Base-by-base conservation (phyloP, 2,329 filamentous ascomycete species). In the Aspergillus hiratsukae region DNA sequence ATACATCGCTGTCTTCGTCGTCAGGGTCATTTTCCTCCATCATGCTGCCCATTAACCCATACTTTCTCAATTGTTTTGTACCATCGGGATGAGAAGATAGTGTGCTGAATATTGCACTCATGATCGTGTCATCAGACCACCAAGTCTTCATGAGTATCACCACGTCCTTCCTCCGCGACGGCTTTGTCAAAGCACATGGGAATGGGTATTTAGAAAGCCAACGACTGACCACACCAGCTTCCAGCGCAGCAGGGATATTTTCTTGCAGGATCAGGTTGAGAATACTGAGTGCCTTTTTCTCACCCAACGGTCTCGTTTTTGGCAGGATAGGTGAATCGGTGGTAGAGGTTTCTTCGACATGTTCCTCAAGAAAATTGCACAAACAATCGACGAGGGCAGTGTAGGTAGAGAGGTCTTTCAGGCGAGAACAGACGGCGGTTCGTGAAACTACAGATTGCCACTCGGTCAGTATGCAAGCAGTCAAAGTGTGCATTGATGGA, bases 141-240 rank as follows among this genome's bases (percentile, higher is more conserved):
- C 72, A 77, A 19, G 69, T 69, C 52, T 73, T 73, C 67, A 76
- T 74, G 0, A 77, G 67, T 21, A 69, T 65, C 10, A 75, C 69
- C 25, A 77, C 70, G 57, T 77, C 74, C 49, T 69, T 69, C 43
- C 69, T 68, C 28, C 72, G 72, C 23, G 73, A 71, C 53, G 85
- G 81, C 54, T 82, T 79, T 2, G 80, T 73, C 1, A 72, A 73
- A 19, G 78, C 75, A 21, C 87, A 88, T 78, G 88, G 77, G 51
- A 80, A 91, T 7, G 84, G 82, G 69, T 91, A 90, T 64, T 83
- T 85, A 35, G 78, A 81, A n/a, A 92, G 80, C 89, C 89, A 92
- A 55, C 83, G 84, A 58, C 87, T 85, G 41, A 92, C 80, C 59
- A 92, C 84, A 6, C 81, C 80, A 40, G 86, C 84, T 67, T 83